Evolutionary conservation across 208 protist genomes (phyloP).

Genomic region (Jaenimonas drosophilae): DNA sequence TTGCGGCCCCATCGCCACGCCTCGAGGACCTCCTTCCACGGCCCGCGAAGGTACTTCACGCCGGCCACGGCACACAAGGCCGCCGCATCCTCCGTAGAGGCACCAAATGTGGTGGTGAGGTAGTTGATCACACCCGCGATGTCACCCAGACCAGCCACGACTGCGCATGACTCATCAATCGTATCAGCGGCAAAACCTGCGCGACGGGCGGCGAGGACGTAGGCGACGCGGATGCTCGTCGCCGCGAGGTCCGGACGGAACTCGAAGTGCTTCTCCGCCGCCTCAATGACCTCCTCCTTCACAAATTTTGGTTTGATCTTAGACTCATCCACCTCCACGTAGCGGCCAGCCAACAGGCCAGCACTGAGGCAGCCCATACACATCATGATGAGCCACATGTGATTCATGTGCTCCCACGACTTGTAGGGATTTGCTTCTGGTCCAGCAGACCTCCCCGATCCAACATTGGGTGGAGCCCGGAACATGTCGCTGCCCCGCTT

Average conservation of each 20-base stretch:
- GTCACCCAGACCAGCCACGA: conserved; percentile 51
- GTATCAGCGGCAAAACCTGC: conserved; percentile 45
- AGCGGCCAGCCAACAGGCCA: conserved; percentile 48
- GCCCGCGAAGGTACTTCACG: conserved; percentile 59
- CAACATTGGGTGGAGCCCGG: conserved; percentile 33
- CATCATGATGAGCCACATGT: conserved; percentile 77
- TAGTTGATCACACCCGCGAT: conserved; percentile 66
- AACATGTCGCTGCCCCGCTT: conserved; percentile 14
- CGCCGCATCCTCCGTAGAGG: conserved; percentile 56
- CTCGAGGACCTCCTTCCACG: conserved; percentile 32
- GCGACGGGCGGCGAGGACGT: conserved; percentile 70
- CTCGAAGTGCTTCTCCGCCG: conserved; percentile 54
- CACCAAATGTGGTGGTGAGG: conserved; percentile 26
- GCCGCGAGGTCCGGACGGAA: conserved; percentile 74
- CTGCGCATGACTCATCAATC: conserved; percentile 72
- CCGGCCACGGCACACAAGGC: conserved; percentile 60
- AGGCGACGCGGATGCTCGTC: conserved; percentile 65
- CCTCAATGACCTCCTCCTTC: conserved; percentile 38
- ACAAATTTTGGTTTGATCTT: conserved; percentile 56
- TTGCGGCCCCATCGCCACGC: conserved; percentile 78
- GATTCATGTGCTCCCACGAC: conserved; percentile 80
- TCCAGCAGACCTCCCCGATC: conserved; percentile 18
- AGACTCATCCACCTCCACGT: conserved; percentile 68
- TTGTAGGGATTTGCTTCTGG: conserved; percentile 78
- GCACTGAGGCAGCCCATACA: conserved; percentile 66